A percentile compares a stretch with the other conserved stretches of the same genome.
These are phyloP conservation scores for Xerocomus potaroensis DNA, from an alignment of 768 basidiomycete species.

Conservation along the genomic window DNA sequence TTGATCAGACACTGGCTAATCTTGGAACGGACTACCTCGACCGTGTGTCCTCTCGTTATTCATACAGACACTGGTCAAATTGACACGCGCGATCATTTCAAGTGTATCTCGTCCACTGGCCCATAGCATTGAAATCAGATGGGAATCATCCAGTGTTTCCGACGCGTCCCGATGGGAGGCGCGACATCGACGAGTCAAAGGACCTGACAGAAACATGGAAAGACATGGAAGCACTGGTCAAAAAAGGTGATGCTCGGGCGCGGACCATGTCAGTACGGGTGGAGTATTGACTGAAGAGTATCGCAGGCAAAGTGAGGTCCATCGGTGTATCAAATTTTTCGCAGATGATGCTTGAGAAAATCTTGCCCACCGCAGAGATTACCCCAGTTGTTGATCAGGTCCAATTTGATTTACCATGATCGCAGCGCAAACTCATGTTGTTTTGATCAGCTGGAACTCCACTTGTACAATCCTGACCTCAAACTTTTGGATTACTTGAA, in stretches of 20 bases:
- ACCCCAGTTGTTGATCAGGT: conserved; percentile 74
- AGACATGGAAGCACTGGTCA: conserved; percentile 71
- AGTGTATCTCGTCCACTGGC: conserved; percentile 79
- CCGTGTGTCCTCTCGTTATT: conserved; percentile 39
- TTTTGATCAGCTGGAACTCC: conserved; percentile 56
- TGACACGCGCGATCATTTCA: neutral
- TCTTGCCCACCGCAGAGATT: conserved; percentile 63
- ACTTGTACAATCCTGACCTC: conserved; percentile 73
- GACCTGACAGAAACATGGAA: conserved; percentile 73
- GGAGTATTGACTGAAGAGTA: conserved; percentile 5
- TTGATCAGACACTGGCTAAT: conserved; percentile 71
- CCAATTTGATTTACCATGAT: conserved; percentile 13
- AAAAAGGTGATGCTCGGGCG: conserved; percentile 43
- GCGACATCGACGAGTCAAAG: conserved; percentile 67
- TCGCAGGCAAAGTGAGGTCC: conserved; percentile 53
- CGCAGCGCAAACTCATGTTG: neutral
- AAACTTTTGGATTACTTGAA: conserved; percentile 58
- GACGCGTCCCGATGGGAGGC: conserved; percentile 53
- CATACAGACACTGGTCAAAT: neutral
- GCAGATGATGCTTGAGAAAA: conserved; percentile 60
- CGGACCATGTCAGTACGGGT: conserved; percentile 1
- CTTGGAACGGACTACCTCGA: conserved; percentile 87
- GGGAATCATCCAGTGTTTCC: conserved; percentile 62
- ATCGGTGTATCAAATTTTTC: conserved; percentile 82
- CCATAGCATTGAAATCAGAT: conserved; percentile 65